phyloP scores from a whole-genome alignment of 306 rosid genomes.

The Vachellia pachyceras region DNA sequence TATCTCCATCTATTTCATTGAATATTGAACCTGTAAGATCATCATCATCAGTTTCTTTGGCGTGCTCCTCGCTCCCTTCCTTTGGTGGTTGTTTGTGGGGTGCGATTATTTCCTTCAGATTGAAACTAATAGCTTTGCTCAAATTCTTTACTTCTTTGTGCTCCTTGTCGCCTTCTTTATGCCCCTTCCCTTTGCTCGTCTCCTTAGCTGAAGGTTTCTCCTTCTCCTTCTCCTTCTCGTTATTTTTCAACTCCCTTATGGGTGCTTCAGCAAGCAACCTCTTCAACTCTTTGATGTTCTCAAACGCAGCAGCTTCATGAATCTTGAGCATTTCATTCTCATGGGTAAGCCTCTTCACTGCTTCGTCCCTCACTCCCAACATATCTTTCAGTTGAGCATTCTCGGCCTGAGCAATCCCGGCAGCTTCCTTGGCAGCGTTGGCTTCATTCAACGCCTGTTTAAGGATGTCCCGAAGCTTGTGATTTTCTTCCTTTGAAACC shows the following conservation, averaged over 20 bases:
- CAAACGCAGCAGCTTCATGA: constrained; percentile 53
- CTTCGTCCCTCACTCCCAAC: constrained; percentile 46
- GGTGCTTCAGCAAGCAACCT: constrained; percentile 61
- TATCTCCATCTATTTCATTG: constrained; percentile 54
- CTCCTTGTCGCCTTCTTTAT: constrained; percentile 33
- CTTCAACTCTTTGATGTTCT: constrained; percentile 54
- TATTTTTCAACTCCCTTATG: constrained; percentile 42
- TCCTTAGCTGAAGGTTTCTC: constrained; percentile 45
- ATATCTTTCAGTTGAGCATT: constrained; percentile 68
- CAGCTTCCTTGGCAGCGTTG: too few species aligned
- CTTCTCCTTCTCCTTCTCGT: constrained; percentile 46
- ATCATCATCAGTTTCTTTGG: constrained; percentile 49
- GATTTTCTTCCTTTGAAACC: too few species aligned
- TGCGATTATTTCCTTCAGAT: constrained; percentile 49
- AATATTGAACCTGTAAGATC: constrained; percentile 65
- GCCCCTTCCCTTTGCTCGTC: constrained; percentile 36
- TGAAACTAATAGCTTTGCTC: constrained; percentile 50
- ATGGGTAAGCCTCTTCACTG: constrained; percentile 46
- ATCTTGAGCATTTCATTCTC: constrained; percentile 66
- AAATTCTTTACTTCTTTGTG: constrained; percentile 40
- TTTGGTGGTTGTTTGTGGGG: constrained; percentile 45
- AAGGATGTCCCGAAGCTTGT: too few species aligned
- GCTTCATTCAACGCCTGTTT: too few species aligned
- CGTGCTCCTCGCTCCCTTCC: constrained; percentile 41
- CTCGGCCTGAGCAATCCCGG: constrained; percentile 75